Base-by-base conservation (phyloP, 1,139 yeast species). In the Sugiyamaella xylanicola region DNA sequence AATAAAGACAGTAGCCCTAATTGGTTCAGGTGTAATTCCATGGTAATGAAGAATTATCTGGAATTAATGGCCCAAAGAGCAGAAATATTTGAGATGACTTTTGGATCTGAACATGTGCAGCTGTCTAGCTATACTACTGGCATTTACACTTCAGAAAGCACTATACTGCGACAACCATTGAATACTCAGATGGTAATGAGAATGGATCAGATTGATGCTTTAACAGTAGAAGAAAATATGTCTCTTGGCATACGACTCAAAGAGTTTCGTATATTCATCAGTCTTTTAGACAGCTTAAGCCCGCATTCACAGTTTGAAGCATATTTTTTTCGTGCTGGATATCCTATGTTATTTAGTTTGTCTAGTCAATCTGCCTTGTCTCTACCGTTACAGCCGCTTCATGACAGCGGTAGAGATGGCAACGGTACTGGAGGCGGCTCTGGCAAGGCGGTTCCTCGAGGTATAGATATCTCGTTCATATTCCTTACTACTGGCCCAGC, bases 51-150 rank as follows among this genome's bases (percentile, higher is more conserved):
- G 48, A 61, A 62, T 41, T 63, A 64, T 57, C 47, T 68, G 39
- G 72, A 68, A 29, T 64, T 66, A 42, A 67, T 68, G 58, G 62
- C 71, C 1, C 59, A 58, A 25, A 57, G 63, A 32, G 68, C 72
- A 2, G 73, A 70, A 51, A 69, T 69, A 42, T 60, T 69, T 48
- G 61, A 65, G 16, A 53, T 69, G 53, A 51, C 59, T 36, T 60
- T 61, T 44, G 59, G 53, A 3, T 58, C 56, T 19, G 65, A 57
- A 17, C 47, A 41, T 4, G 56, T 65, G 8, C 57, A 61, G 20
- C 47, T 69, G 44, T 56, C 68, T 1, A 65, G 71, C 20, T 65
- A 62, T 55, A 67, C 72, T 54, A 67, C 72, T 2, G 63, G 64
- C 16, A 65, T 62, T 1, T 62, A 68, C 11, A 48, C 56, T 32